phyloP scores from a whole-genome alignment of 257 asterid genomes.

The Fraxinus quadrangulata region DNA sequence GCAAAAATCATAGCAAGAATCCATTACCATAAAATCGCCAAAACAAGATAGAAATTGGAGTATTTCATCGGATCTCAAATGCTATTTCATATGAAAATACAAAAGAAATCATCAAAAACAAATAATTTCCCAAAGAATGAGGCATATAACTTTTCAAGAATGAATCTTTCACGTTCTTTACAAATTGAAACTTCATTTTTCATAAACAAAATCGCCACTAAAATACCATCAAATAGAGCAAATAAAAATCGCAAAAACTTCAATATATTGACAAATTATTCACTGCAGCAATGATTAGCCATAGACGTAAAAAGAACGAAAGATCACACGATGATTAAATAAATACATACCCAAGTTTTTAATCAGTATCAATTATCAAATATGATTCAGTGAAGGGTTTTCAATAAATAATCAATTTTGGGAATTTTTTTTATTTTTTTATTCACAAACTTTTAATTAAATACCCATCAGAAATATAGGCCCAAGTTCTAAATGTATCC shows the following conservation, averaged over 20 bases:
- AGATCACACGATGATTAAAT: not conserved
- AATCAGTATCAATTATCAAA: too few species aligned
- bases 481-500: too few species aligned
- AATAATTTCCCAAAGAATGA: not conserved
- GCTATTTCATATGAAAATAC: not conserved
- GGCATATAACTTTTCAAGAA: not conserved
- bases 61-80: not conserved
- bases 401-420: not conserved
- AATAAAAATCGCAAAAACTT: not conserved
- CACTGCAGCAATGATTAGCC: not conserved
- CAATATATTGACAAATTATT: constrained; percentile 6
- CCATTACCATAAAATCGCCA: not conserved
- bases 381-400: not conserved
- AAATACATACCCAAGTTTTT: not conserved
- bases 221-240: not conserved
- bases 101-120: not conserved
- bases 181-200: not conserved
- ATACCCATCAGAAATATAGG: too few species aligned
- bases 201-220: not conserved
- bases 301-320: not conserved
- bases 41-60: not conserved
- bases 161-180: too few species aligned
- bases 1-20: not conserved
- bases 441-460: too few species aligned
- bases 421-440: too few species aligned